Conservation (phyloP, 2,329 filamentous ascomycete genomes). For the Aureobasidium namibiae region DNA sequence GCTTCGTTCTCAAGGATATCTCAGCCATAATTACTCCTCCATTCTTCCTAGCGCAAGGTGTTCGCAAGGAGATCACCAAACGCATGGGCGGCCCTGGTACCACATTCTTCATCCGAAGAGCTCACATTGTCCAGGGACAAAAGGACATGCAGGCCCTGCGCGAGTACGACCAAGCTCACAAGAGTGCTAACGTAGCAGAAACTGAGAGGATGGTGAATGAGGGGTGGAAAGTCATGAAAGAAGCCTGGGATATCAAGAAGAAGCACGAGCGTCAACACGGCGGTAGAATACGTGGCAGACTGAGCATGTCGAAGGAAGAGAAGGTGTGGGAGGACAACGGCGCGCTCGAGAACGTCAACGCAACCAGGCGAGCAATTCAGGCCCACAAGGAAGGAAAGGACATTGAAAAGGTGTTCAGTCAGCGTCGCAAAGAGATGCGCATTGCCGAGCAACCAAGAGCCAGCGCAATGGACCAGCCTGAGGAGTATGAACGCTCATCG, state of each 20-base stretch:
- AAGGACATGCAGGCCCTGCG: conserved; percentile 21
- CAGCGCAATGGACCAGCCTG: conserved; percentile 21
- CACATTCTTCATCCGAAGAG: conserved; percentile 22
- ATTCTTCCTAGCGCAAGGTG: conserved; percentile 74
- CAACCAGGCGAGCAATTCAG: conserved; percentile 22
- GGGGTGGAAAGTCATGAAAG: conserved; percentile 26
- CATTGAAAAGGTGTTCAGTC: conserved; percentile 23
- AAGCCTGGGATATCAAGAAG: conserved; percentile 25
- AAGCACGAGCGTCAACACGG: conserved; percentile 18
- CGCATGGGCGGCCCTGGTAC: conserved; percentile 21
- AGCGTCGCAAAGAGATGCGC: conserved; percentile 20
- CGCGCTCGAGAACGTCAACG: conserved; percentile 26
- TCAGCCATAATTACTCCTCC: conserved; percentile 59
- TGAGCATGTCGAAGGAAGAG: conserved; percentile 21
- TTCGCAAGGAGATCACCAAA: conserved; percentile 69
- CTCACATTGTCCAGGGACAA: conserved; percentile 25
- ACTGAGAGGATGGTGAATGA: conserved; percentile 19
- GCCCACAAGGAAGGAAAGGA: conserved; percentile 21
- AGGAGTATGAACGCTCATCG: background rate
- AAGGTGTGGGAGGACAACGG: conserved; percentile 24
- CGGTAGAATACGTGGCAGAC: conserved; percentile 18
- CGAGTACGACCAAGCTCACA: conserved; percentile 13
- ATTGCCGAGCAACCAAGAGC: conserved; percentile 22
- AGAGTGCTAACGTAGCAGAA: conserved; percentile 16
- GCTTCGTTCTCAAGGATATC: conserved; percentile 71